phyloP scores from a whole-genome alignment of 176 grass and related monocot genomes.

The Eremochloa ophiuroides region DNA sequence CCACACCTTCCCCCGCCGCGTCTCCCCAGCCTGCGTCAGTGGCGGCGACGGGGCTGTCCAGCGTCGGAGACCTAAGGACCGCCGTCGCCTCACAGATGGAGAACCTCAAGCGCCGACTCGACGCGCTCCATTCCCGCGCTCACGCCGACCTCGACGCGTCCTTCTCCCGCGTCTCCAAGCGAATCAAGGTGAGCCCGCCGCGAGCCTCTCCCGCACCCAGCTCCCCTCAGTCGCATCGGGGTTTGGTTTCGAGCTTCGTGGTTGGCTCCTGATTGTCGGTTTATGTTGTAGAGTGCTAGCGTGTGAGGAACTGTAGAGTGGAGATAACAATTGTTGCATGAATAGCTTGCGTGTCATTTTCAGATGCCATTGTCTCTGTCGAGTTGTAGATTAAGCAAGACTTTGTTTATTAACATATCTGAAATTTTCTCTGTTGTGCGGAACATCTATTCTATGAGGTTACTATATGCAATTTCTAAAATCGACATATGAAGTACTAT shows the following conservation, averaged over 20 bases:
- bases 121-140: slow-evolving; percentile 42
- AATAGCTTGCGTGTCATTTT: not conserved
- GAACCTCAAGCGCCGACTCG: slow-evolving; percentile 36
- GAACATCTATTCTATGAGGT: not conserved
- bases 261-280: not conserved
- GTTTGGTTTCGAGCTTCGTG: not conserved
- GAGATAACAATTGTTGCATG: not conserved
- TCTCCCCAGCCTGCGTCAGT: not conserved
- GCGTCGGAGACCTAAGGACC: slow-evolving; percentile 34
- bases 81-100: slow-evolving; percentile 28
- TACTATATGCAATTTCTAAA: not conserved
- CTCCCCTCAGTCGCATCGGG: not conserved
- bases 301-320: not conserved
- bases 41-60: not conserved
- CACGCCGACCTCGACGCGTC: slow-evolving; percentile 37
- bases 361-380: not conserved
- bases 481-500: not conserved
- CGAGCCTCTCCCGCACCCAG: not conserved
- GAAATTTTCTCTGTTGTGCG: not conserved
- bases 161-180: slow-evolving; percentile 31
- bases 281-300: not conserved
- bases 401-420: not conserved
- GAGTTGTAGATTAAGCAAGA: not conserved
- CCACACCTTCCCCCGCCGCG: not conserved
- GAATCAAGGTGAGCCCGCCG: slow-evolving; percentile 33